These are phyloP conservation scores for Aspergillus aculeatinus DNA, from an alignment of 2,329 filamentous ascomycete genomes.

Conservation along the genomic window DNA sequence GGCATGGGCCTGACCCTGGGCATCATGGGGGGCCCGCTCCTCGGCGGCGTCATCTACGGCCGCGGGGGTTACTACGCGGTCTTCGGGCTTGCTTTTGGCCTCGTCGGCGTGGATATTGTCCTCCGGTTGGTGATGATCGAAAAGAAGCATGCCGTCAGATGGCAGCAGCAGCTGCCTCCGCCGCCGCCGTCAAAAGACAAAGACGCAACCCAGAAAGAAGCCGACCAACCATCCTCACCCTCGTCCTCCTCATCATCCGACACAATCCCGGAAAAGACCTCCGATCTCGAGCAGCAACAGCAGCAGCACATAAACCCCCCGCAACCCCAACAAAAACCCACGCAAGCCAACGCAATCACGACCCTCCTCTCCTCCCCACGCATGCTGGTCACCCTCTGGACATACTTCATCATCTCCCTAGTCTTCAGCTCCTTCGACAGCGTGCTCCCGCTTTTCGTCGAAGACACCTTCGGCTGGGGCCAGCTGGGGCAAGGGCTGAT, in stretches of 20 bases:
- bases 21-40: constrained; percentile 63
- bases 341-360: constrained; percentile 14
- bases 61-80: constrained; percentile 43
- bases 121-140: constrained; percentile 60
- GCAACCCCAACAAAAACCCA: background rate
- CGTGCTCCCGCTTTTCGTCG: constrained; percentile 56
- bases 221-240: background rate
- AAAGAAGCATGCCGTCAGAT: constrained; percentile 55
- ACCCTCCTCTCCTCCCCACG: constrained; percentile 57
- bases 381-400: constrained; percentile 59
- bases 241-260: background rate
- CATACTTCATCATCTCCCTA: constrained; percentile 52
- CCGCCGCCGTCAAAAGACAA: background rate
- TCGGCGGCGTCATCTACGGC: constrained; percentile 70
- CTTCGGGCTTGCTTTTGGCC: constrained; percentile 37
- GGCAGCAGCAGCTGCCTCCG: constrained; percentile 34
- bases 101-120: constrained; percentile 55
- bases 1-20: constrained; percentile 64
- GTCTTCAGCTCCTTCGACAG: constrained; percentile 58
- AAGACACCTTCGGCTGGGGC: constrained; percentile 53
- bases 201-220: background rate
- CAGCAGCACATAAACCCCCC: background rate
- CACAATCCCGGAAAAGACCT: too few species aligned
- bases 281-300: too few species aligned
- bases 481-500: constrained; percentile 56